phyloP scores from a whole-genome alignment of 306 rosid genomes.

The Cucurbita ficifolia region DNA sequence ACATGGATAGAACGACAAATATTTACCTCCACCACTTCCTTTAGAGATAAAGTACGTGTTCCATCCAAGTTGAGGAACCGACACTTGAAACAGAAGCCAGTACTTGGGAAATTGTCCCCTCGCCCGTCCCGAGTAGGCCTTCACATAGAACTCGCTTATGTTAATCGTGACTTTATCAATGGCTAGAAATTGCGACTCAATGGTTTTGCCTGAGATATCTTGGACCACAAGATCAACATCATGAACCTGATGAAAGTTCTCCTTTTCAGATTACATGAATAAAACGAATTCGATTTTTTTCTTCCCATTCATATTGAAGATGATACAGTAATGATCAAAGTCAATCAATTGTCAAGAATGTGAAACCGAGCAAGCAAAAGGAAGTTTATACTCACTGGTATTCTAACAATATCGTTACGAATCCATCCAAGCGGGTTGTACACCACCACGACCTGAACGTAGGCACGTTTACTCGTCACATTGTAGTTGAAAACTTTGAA shows the following conservation, averaged over 20 bases:
- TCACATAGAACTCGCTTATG: slow-evolving; percentile 47
- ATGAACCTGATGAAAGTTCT: slow-evolving; percentile 41
- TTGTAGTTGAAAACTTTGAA: not conserved
- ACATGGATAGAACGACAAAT: not conserved
- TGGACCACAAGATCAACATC: slow-evolving; percentile 49
- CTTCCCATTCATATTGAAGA: not conserved
- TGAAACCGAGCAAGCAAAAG: not conserved
- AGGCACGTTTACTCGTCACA: not conserved
- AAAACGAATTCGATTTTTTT: not conserved
- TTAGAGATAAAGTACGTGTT: slow-evolving; percentile 63
- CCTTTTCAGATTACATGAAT: slow-evolving; percentile 11
- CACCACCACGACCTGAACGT: slow-evolving; percentile 52
- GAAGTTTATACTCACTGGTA: slow-evolving; percentile 48
- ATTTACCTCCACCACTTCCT: slow-evolving; percentile 27
- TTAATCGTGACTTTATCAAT: slow-evolving; percentile 42
- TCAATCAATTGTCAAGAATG: not conserved
- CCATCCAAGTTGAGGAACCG: slow-evolving; percentile 86
- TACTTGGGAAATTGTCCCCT: slow-evolving; percentile 44
- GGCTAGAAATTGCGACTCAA: slow-evolving; percentile 43
- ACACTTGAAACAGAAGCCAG: slow-evolving; percentile 73
- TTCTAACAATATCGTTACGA: slow-evolving; percentile 53
- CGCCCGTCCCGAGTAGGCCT: slow-evolving; percentile 54
- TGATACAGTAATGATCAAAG: not conserved
- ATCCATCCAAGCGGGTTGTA: slow-evolving; percentile 92
- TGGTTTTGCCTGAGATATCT: slow-evolving; percentile 53